Conservation (phyloP, 768 basidiomycete species). For the Termitomyces sp. region DNA sequence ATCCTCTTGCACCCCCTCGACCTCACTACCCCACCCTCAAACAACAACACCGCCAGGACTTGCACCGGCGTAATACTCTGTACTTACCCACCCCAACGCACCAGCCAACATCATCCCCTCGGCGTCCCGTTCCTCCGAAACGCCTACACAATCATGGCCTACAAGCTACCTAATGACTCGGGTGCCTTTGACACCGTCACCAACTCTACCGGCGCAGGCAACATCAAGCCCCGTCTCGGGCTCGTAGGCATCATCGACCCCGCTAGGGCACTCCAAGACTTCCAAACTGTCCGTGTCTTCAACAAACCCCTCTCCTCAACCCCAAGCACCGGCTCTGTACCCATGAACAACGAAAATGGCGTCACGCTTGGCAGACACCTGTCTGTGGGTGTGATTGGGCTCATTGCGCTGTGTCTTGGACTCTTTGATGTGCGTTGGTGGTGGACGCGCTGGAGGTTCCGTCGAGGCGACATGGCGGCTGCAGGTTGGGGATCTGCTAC, state of each 20-base stretch:
- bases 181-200: background rate
- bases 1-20: slow-evolving; percentile 74
- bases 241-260: slow-evolving; percentile 61
- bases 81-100: slow-evolving; percentile 30
- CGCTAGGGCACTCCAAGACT: slow-evolving; percentile 57
- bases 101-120: slow-evolving; percentile 67
- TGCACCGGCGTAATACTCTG: slow-evolving; percentile 62
- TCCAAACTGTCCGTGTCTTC: slow-evolving; percentile 25
- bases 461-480: too few relatives aligned
- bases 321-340: too few relatives aligned
- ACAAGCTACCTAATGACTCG: background rate
- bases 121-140: slow-evolving; percentile 78
- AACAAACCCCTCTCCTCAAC: too few relatives aligned
- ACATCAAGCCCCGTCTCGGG: slow-evolving; percentile 47
- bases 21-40: slow-evolving; percentile 46
- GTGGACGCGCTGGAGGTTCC: too few relatives aligned
- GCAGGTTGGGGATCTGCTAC: too few relatives aligned
- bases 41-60: slow-evolving; percentile 27
- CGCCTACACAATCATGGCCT: slow-evolving; percentile 53
- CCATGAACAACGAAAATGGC: too few relatives aligned
- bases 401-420: too few relatives aligned
- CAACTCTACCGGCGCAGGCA: background rate
- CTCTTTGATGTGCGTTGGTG: too few relatives aligned
- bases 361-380: too few relatives aligned
- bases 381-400: too few relatives aligned